Conservation (phyloP, 129 eudicot species). For the Arctium minus region DNA sequence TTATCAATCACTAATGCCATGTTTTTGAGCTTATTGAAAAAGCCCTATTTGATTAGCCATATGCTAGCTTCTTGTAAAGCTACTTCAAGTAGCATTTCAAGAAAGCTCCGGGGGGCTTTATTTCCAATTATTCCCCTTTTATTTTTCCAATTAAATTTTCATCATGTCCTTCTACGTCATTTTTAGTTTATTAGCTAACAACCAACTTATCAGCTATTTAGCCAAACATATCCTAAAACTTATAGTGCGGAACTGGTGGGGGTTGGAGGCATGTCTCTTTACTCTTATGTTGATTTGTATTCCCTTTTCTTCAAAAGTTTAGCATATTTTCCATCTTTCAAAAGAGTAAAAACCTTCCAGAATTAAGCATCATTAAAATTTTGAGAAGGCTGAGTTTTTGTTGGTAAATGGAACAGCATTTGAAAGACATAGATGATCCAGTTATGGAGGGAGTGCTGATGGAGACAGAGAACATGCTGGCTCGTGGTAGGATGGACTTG, state of each 20-base stretch:
- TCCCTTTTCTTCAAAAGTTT: not conserved
- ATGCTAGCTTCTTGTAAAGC: no score
- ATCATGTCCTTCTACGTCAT: no score
- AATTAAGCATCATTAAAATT: not conserved
- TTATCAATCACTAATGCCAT: no score
- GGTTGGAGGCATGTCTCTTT: not conserved
- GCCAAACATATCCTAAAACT: not conserved
- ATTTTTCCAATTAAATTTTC: no score
- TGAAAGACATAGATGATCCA: conserved; percentile 70
- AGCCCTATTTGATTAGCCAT: no score
- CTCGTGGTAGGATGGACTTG: conserved; percentile 85
- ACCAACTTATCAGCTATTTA: not conserved
- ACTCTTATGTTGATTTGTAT: not conserved
- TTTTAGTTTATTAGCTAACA: not conserved
- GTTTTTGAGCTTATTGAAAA: no score
- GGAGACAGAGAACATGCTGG: conserved; percentile 88
- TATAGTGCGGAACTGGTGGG: not conserved
- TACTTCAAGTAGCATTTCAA: no score
- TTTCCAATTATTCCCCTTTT: no score
- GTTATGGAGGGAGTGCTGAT: conserved; percentile 74
- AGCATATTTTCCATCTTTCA: not conserved
- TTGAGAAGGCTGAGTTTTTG: not conserved
- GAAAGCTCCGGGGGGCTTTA: no score
- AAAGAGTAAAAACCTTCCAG: not conserved
- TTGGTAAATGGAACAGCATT: conserved; percentile 48